Base-by-base conservation (phyloP, 345 rosid species). In the Ceriops decandra region DNA sequence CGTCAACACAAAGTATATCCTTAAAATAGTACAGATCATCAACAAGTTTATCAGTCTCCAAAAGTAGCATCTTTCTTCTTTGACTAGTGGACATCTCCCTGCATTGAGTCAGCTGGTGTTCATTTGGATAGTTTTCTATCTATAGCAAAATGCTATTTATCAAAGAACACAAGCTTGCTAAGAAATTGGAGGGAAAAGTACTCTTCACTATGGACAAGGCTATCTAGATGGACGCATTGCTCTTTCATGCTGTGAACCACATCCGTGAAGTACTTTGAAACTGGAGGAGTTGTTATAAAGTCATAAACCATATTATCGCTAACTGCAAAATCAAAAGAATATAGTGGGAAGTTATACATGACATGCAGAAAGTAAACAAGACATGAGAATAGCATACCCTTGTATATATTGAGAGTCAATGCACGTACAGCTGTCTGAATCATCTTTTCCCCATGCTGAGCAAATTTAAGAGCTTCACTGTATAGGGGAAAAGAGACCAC, bases 401-500 rank as follows among this genome's bases (percentile, higher is more conserved):
- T 82, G 57, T 79, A 88, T 63, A 86, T 77, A 58, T 77, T 84
- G 74, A 88, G 93, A 52, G 84, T 80, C 69, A 88, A 81, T 74
- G 90, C 93, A 60, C 84, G 90, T 67, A 88, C 83, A 79, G 89
- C 93, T 54, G 86, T 83, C 81, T 82, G 90, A 64, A 88, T 86
- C 93, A 88, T 88, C 83, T 84, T 88, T 80, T 86, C 93, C 70
- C 84, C 83, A 71, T 82, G 84, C 62, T 77, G 82, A 63, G 86
- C 79, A 85, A 88, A 86, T 81, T 86, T 88, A 68, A 86, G 85
- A 57, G 90, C 87, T 69, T 82, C 90, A 62, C 67, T 78, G 52
- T 86, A 88, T 63, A 85, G 31, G 26, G 87, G 90, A 74, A 88
- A 88, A 59, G 90, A 84, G 52, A 84, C 73, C 36, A 83, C 89